These are phyloP conservation scores for Metschnikowia reukaufii DNA, from an alignment of 805 yeast genomes.

Conservation along the genomic window DNA sequence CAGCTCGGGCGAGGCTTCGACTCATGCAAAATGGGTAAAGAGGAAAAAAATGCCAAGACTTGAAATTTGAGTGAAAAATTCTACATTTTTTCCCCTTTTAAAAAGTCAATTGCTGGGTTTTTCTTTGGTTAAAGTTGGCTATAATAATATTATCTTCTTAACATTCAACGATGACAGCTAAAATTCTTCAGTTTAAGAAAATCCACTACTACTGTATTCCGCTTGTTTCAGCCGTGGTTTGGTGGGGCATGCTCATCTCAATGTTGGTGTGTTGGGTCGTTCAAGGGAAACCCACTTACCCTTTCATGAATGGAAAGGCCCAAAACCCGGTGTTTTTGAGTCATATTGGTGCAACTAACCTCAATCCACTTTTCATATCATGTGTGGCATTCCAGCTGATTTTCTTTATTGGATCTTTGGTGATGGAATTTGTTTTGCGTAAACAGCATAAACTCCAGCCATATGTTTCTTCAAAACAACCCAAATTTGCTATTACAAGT, in stretches of 20 bases:
- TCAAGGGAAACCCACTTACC: slow-evolving; percentile 74
- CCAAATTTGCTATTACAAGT: slow-evolving; percentile 41
- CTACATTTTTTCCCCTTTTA: no score
- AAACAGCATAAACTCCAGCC: slow-evolving; percentile 56
- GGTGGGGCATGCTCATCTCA: slow-evolving; percentile 92
- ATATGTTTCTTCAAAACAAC: slow-evolving; percentile 43
- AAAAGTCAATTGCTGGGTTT: no score
- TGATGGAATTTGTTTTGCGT: slow-evolving; percentile 63
- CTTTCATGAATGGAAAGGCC: slow-evolving; percentile 43
- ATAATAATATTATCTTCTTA: no score
- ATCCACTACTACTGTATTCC: slow-evolving; percentile 61
- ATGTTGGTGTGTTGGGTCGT: slow-evolving; percentile 74
- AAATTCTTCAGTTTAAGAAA: slow-evolving; percentile 36
- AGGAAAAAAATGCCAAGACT: not conserved
- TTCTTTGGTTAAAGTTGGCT: no score
- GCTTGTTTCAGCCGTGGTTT: slow-evolving; percentile 59
- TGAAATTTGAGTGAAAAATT: no score
- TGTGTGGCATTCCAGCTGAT: slow-evolving; percentile 78
- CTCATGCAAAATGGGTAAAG: no score
- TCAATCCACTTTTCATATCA: slow-evolving; percentile 80
- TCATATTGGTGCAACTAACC: slow-evolving; percentile 82
- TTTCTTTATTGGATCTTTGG: slow-evolving; percentile 61
- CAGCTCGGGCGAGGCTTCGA: no score
- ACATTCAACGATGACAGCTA: slow-evolving; percentile 9
- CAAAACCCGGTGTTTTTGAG: slow-evolving; percentile 70